A percentile compares a stretch with the other conserved stretches of the same genome.
phyloP scores from a whole-genome alignment of 2,329 filamentous ascomycete species.

The Coniella lustricola region DNA sequence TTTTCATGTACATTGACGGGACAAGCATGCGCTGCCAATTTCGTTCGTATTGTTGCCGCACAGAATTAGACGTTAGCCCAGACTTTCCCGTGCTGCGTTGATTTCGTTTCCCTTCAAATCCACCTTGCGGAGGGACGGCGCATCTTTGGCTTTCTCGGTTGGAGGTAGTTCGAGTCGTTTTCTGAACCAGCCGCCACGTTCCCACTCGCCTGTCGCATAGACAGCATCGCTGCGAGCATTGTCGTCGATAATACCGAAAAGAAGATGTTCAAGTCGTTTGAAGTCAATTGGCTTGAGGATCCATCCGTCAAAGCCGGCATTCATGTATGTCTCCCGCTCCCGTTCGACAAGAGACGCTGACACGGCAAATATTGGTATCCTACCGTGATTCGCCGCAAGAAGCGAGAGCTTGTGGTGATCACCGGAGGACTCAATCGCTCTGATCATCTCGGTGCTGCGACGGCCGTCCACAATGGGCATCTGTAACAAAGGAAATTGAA shows the following conservation, averaged over 20 bases:
- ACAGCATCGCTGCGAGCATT: constrained; percentile 53
- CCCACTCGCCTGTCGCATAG: constrained; percentile 70
- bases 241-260: constrained; percentile 61
- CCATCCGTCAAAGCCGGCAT: constrained; percentile 83
- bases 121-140: constrained; percentile 3
- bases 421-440: constrained; percentile 57
- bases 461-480: constrained; percentile 91
- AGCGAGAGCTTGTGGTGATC: constrained; percentile 45
- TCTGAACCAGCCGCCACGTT: constrained; percentile 76
- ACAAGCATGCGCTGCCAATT: background rate
- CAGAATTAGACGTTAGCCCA: background rate
- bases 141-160: constrained; percentile 9
- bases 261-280: constrained; percentile 59
- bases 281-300: constrained; percentile 86
- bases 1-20: background rate
- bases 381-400: constrained; percentile 52
- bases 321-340: constrained; percentile 61
- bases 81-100: constrained; percentile 9
- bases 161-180: constrained; percentile 11
- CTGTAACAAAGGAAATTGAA: constrained; percentile 35
- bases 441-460: constrained; percentile 75
- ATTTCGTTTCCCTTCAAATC: constrained; percentile 11
- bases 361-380: constrained; percentile 77
- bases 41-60: background rate
- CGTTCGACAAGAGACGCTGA: constrained; percentile 74